Evolutionary conservation across 257 asterid species (phyloP).

Genomic region (Capsicum pubescens): DNA sequence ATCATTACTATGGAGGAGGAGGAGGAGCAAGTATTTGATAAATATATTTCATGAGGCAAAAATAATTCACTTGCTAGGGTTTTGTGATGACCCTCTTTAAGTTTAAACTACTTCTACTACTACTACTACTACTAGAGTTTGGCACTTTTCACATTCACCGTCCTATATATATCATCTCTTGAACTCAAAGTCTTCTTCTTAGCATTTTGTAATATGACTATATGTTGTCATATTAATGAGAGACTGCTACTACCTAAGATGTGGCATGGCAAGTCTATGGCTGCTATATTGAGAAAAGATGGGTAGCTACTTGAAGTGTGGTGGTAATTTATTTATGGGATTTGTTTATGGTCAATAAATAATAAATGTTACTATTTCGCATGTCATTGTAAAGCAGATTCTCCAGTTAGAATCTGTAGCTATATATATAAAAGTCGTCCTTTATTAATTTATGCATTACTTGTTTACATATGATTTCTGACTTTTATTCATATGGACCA

Average conservation of each 20-base stretch:
- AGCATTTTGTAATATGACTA: slow-evolving; percentile 15
- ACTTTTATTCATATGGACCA: neutral
- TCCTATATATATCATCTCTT: slow-evolving; percentile 29
- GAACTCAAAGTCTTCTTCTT: neutral
- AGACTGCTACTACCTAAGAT: neutral
- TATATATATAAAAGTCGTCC: slow-evolving; percentile 27
- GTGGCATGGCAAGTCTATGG: slow-evolving; percentile 27
- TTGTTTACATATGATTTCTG: slow-evolving; percentile 28
- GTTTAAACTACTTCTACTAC: slow-evolving; percentile 17
- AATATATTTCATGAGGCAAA: neutral
- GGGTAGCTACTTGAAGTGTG: slow-evolving; percentile 18
- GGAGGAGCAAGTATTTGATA: slow-evolving; percentile 32
- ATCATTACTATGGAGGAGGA: slow-evolving; percentile 34
- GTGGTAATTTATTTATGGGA: slow-evolving; percentile 26
- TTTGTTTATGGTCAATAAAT: slow-evolving; percentile 35
- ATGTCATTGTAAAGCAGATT: slow-evolving; percentile 43
- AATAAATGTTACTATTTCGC: slow-evolving; percentile 30
- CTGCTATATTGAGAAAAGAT: neutral
- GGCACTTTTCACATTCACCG: slow-evolving; percentile 35
- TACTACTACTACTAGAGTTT: slow-evolving; percentile 16
- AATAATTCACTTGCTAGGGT: slow-evolving; percentile 21
- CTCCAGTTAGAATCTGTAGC: slow-evolving; percentile 39
- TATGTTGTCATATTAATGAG: neutral
- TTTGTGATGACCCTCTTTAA: slow-evolving; percentile 8
- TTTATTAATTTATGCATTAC: slow-evolving; percentile 34